Evolutionary conservation across 2,329 filamentous ascomycete species (phyloP).

Genomic region (Fusarium nodosum): DNA sequence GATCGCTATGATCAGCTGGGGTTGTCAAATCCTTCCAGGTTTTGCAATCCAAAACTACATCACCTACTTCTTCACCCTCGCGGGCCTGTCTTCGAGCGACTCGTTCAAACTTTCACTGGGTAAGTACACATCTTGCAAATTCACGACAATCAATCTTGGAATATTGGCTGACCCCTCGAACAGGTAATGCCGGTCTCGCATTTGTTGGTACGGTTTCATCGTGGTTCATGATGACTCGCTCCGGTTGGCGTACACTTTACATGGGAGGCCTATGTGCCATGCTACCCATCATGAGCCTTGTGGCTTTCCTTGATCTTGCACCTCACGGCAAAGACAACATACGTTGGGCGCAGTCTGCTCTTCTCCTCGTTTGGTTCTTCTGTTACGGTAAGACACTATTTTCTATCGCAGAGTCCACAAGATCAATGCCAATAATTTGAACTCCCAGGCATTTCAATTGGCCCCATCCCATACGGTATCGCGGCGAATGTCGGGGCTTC

Average conservation of each 20-base stretch:
- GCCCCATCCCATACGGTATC: neutral
- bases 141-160: too few species aligned
- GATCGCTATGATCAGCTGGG: neutral
- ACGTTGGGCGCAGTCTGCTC: neutral
- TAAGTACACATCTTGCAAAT: too few species aligned
- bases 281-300: neutral
- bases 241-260: neutral
- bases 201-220: neutral
- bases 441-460: neutral
- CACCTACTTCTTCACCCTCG: neutral
- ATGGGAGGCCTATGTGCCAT: neutral
- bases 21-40: neutral
- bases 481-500: neutral
- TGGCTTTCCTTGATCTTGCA: neutral
- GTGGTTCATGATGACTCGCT: neutral
- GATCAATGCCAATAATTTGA: neutral
- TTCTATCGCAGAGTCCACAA: neutral
- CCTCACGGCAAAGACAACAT: neutral
- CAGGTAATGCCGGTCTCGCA: neutral
- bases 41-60: neutral
- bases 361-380: neutral
- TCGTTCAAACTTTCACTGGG: neutral
- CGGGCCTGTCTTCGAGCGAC: neutral
- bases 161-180: accelerated
- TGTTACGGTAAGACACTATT: neutral